Evolutionary conservation across 805 yeast species (phyloP).

Genomic region (Candida takata): DNA sequence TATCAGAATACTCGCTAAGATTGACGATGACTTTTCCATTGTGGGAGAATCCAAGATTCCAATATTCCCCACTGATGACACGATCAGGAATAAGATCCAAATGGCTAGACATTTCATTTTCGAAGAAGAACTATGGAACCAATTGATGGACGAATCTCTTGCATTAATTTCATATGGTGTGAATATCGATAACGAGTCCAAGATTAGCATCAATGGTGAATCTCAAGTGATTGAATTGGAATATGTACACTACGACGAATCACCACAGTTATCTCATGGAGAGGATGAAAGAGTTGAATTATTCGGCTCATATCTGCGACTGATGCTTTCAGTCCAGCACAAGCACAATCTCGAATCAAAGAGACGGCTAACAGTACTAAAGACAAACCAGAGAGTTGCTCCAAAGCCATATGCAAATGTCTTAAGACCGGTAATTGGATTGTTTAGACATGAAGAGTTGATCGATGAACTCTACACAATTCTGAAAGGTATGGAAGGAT

Average conservation of each 20-base stretch:
- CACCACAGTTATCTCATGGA: conserved; percentile 29
- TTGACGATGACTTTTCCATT: conserved; percentile 45
- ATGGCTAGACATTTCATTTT: conserved; percentile 69
- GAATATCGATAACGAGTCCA: conserved; percentile 52
- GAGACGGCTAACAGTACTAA: conserved; percentile 17
- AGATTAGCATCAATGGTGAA: conserved; percentile 56
- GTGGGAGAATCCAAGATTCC: conserved; percentile 46
- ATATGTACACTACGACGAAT: conserved; percentile 37
- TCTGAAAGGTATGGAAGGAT: conserved; percentile 8
- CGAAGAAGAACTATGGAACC: conserved; percentile 84
- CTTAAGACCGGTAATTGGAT: conserved; percentile 52
- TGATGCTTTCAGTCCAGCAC: conserved; percentile 31
- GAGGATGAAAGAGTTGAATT: conserved; percentile 31
- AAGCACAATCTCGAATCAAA: conserved; percentile 29
- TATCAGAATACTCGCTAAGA: conserved; percentile 51
- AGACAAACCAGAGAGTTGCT: conserved; percentile 6
- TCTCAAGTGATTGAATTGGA: conserved; percentile 69
- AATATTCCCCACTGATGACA: conserved; percentile 19
- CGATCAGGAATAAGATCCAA: conserved; percentile 50
- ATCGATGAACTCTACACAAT: conserved; percentile 17
- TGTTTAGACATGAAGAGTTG: conserved; percentile 45
- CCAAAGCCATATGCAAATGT: conserved; percentile 38
- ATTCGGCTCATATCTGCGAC: conserved; percentile 26
- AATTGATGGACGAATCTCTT: conserved; percentile 69
- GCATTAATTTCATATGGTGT: conserved; percentile 63